Base-by-base conservation (phyloP, 1,284 basidiomycete genomes). In the Cryptococcus sp. region DNA sequence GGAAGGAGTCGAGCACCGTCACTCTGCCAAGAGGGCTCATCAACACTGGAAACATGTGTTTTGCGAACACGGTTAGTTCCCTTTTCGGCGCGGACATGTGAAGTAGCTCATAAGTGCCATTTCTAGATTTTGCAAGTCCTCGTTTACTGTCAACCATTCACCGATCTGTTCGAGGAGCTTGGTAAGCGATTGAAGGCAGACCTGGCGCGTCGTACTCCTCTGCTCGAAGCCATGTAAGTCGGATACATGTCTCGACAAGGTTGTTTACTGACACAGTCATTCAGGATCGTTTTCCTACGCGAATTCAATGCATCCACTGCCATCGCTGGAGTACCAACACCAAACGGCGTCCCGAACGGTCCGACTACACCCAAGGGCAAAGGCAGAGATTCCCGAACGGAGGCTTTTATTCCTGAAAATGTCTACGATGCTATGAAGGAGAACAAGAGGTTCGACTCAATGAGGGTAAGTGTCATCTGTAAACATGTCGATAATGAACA, bases 41-140 rank as follows among this genome's bases (percentile, higher is more conserved):
- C 69, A 99, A 98, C 79, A 89, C 87, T 5, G 95, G 95, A 10
- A 99, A 99, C 79, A 89, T 97, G 85, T 99, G 95, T 78, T 99
- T 97, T 74, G 93, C 94, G 52, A 98, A 98, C 71, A 88, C 93
- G 0, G 89, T 81, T 50, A 64, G 79, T 72, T 38, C 37, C 11
- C 3, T 16, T 25, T 38, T 5, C 19, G 8, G 3, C 26, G 5
- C 13, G 22, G 38, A 23, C 13, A 16, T 40, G 5, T 40, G 5
- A 29, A n/a, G 25, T 16, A 34, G 47, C n/a, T 25, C 38, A 26
- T 2, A 37, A 37, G 22, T 26, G 29, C 34, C n/a, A 6, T 46
- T 11, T n/a, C 16, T 64, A 81, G 78, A 82, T 97, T 34, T 80
- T 98, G 23, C 95, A 98, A 79, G 86, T 91, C 1, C 83, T 99